These are phyloP conservation scores for Vaccinium darrowii DNA, from an alignment of 148 eudicot species.

Conservation along the genomic window DNA sequence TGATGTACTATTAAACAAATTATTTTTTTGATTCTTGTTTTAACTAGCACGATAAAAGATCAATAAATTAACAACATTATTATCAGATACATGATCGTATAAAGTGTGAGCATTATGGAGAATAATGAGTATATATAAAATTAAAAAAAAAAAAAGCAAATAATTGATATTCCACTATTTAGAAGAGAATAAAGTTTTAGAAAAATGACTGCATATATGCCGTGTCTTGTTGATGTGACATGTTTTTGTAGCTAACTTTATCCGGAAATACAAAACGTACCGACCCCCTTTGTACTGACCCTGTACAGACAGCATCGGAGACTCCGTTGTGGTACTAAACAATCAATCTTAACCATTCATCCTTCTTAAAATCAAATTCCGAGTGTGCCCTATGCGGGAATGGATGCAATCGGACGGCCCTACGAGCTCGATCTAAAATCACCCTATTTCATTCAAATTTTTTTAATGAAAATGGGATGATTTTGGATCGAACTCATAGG, in stretches of 20 bases:
- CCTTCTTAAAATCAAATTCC: too few relatives aligned
- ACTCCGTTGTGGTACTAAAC: too few relatives aligned
- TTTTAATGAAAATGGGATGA: too few relatives aligned
- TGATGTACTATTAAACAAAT: not conserved
- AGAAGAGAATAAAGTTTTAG: not conserved
- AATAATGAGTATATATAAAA: not conserved
- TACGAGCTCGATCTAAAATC: too few relatives aligned
- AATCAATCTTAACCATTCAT: too few relatives aligned
- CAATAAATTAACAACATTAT: not conserved
- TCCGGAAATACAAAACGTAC: too few relatives aligned
- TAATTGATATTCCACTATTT: not conserved
- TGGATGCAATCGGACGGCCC: too few relatives aligned
- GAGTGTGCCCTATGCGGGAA: too few relatives aligned
- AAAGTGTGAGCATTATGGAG: not conserved
- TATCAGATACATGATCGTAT: not conserved
- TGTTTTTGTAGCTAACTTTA: not conserved
- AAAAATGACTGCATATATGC: slow-evolving; percentile 2
- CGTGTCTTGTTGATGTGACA: not conserved
- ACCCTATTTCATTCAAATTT: too few relatives aligned
- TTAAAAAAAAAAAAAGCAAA: not conserved
- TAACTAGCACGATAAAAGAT: not conserved
- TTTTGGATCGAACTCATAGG: too few relatives aligned
- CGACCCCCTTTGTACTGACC: too few relatives aligned
- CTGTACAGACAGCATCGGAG: too few relatives aligned
- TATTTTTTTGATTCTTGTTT: not conserved